Conservation (phyloP, 805 yeast species). For the Candida andamanensis region DNA sequence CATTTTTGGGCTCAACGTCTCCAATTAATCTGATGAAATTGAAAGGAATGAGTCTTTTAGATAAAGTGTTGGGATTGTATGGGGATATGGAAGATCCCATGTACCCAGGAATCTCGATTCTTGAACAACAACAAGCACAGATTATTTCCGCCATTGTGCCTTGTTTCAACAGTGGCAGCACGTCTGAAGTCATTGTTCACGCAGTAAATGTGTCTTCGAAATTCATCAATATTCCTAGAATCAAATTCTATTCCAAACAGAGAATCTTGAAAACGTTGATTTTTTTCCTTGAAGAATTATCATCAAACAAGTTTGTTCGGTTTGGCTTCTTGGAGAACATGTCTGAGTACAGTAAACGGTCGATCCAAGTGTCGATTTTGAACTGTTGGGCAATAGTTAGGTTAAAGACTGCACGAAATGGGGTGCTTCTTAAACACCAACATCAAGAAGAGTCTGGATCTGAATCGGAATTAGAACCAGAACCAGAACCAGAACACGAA, state of each 20-base stretch:
- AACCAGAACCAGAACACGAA: conserved; percentile 30
- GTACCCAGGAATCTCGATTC: conserved; percentile 60
- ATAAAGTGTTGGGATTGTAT: conserved; percentile 54
- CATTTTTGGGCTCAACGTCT: conserved; percentile 79
- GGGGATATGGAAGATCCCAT: conserved; percentile 66
- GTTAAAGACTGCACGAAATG: conserved; percentile 21
- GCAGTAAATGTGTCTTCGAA: conserved; percentile 78
- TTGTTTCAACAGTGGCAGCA: conserved; percentile 70
- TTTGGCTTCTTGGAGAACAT: conserved; percentile 52
- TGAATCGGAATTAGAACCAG: conserved; percentile 8
- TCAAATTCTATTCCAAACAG: conserved; percentile 41
- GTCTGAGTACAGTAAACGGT: conserved; percentile 42
- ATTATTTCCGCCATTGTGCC: conserved; percentile 86
- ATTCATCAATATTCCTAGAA: conserved; percentile 49
- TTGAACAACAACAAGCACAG: conserved; percentile 94
- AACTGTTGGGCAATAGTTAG: conserved; percentile 72
- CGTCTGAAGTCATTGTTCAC: conserved; percentile 65
- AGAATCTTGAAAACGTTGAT: conserved; percentile 60
- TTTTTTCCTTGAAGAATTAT: conserved; percentile 58
- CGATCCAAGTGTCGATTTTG: conserved; percentile 55
- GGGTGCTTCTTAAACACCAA: no score
- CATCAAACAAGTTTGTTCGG: conserved; percentile 36
- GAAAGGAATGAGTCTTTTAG: conserved; percentile 62
- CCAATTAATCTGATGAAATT: conserved; percentile 55
- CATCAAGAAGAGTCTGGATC: conserved; percentile 8